Evolutionary conservation across 2,329 filamentous ascomycete genomes (phyloP).

Genomic region (Curvularia spicifera): DNA sequence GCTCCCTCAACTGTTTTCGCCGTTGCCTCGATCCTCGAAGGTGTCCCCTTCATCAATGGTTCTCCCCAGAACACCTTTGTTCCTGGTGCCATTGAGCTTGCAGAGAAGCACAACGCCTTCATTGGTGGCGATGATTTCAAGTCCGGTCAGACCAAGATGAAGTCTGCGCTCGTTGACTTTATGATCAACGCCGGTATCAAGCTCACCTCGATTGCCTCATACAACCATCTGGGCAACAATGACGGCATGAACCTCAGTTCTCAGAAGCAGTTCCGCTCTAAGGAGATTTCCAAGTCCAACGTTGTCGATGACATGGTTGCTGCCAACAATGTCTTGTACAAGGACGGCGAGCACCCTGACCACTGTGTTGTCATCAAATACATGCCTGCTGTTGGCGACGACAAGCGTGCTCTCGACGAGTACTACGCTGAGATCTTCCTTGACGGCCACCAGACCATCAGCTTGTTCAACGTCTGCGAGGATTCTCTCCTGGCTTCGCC

Average conservation of each 20-base stretch:
- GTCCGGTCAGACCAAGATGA: constrained; percentile 99
- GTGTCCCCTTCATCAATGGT: constrained; percentile 95
- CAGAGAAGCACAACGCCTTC: constrained; percentile 84
- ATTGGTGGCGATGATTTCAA: constrained; percentile 99
- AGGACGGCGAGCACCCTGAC: constrained; percentile 90
- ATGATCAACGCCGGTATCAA: constrained; percentile 98
- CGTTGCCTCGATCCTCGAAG: constrained; percentile 90
- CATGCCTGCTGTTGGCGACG: constrained; percentile 98
- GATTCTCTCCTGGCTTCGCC: constrained; percentile 95
- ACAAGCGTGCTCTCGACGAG: constrained; percentile 98
- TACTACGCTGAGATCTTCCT: constrained; percentile 99
- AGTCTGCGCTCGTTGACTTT: constrained; percentile 98
- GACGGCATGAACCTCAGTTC: constrained; percentile 98
- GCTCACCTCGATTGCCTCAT: constrained; percentile 96
- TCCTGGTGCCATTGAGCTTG: constrained; percentile 86
- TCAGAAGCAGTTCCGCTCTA: constrained; percentile 97
- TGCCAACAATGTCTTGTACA: constrained; percentile 90
- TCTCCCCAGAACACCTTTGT: constrained; percentile 99
- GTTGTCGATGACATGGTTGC: constrained; percentile 99
- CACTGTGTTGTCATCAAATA: constrained; percentile 99
- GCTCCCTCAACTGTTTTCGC: constrained; percentile 95
- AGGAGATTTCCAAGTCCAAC: constrained; percentile 99
- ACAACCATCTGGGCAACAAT: constrained; percentile 99
- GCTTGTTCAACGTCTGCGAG: constrained; percentile 98
- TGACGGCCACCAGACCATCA: constrained; percentile 97